Evolutionary conservation across 148 eudicot species (phyloP), one percentile per base, ranked within the genome.

Genomic region (Drosera capensis): DNA sequence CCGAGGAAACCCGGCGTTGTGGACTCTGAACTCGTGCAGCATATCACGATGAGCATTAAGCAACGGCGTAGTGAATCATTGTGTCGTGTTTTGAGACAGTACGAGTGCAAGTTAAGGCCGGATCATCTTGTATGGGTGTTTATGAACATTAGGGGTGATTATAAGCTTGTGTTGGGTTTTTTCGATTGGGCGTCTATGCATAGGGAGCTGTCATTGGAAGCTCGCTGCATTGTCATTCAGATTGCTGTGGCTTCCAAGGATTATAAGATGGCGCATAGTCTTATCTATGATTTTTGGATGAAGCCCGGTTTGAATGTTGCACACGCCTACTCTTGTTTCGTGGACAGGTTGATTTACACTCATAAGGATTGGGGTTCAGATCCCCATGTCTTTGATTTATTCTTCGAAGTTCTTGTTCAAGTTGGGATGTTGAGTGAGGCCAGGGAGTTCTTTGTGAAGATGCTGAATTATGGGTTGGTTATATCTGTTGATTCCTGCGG

Each of bases 341-440:
- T 71, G 51, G 92, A 83, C 36, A 73, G 61, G 54, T 46, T 83
- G 64, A 70, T 80, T 49, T 83, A 88, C 55, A 83, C 94, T 20
- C 78, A 72, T 58, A 88, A 83, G 66, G 80, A 69, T 40, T 88
- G 97, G 97, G 83, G 97, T 49, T 72, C 83, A 20, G 55, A 74
- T 68, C 82, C 94, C 52, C 54, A 29, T 40, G 92, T 73, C 21
- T 88, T 88, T 69, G 79, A 88, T 74, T 47, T 88, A 52, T 80
- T 83, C 59, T 88, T 88, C 54, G 79, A 77, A 65, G 79, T 71
- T 36, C 84, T 88, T 55, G 71, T 74, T 57, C 75, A 88, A 55
- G 45, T 52, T 60, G 82, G 79, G 25, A 41, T 47, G 61, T 58
- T 73, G 25, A 53, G 52, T 22, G 78, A 71, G 61, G 97, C 94